phyloP scores from a whole-genome alignment of 352 stramenopile genomes.

The Globisporangium solare region DNA sequence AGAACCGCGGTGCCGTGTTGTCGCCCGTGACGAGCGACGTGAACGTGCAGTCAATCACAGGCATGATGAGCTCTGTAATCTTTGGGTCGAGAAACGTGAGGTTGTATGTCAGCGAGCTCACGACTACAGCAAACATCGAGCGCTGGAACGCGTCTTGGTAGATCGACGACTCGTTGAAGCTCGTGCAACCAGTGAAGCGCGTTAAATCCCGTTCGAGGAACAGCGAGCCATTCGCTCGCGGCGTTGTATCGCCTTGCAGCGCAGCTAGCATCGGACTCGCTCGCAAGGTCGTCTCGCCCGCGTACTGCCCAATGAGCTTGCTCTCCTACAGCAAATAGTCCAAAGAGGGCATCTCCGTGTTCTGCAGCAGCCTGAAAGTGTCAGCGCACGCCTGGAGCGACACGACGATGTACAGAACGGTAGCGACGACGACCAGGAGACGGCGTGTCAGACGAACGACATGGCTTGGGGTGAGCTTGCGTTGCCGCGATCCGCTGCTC shows the following conservation, averaged over 20 bases:
- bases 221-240: conserved; percentile 20
- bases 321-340: background rate
- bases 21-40: conserved; percentile 17
- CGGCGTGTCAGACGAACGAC: background rate
- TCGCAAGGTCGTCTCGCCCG: conserved; percentile 4
- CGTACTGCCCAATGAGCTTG: background rate
- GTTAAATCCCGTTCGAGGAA: conserved; percentile 24
- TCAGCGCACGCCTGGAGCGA: background rate
- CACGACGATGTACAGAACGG: background rate
- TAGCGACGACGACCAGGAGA: background rate
- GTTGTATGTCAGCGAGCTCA: conserved; percentile 26
- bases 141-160: conserved; percentile 39
- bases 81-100: conserved; percentile 16
- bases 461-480: background rate
- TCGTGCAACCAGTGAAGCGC: background rate
- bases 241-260: conserved; percentile 22
- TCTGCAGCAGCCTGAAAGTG: background rate
- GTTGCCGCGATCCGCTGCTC: background rate
- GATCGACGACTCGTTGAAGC: conserved; percentile 4
- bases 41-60: conserved; percentile 40
- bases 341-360: background rate
- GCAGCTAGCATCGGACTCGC: conserved; percentile 29
- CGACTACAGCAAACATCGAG: conserved; percentile 15
- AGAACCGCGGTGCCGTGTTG: conserved; percentile 14
- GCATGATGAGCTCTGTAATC: conserved; percentile 27